Conservation (phyloP, 805 yeast species). For the Wickerhamomyces kurtzmanii region DNA sequence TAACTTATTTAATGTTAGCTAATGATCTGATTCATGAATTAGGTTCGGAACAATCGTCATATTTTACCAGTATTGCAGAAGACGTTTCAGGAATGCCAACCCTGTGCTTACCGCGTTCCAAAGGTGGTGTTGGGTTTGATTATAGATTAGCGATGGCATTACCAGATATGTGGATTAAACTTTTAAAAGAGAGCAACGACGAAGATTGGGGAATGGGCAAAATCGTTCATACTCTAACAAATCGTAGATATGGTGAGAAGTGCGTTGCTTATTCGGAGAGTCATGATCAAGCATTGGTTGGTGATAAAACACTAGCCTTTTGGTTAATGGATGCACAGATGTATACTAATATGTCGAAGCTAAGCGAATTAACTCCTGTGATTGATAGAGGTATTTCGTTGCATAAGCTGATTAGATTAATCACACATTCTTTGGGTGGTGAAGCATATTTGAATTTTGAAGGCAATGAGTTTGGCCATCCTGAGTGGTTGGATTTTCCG, state of each 20-base stretch:
- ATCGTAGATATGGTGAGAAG: slow-evolving; percentile 79
- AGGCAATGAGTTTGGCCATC: slow-evolving; percentile 98
- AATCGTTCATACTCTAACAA: slow-evolving; percentile 74
- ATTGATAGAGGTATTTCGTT: slow-evolving; percentile 85
- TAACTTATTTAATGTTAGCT: slow-evolving; percentile 84
- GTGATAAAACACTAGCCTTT: slow-evolving; percentile 92
- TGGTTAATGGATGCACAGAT: slow-evolving; percentile 98
- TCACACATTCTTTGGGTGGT: slow-evolving; percentile 91
- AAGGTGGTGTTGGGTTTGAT: slow-evolving; percentile 91
- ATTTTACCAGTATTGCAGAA: slow-evolving; percentile 79
- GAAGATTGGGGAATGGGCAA: slow-evolving; percentile 87
- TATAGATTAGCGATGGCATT: slow-evolving; percentile 94
- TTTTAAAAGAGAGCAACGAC: slow-evolving; percentile 73
- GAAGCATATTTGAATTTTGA: slow-evolving; percentile 94
- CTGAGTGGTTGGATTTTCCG: slow-evolving; percentile 98
- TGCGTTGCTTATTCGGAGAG: slow-evolving; percentile 91
- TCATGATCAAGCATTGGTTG: slow-evolving; percentile 96
- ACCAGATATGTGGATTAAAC: slow-evolving; percentile 98
- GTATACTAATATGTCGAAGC: slow-evolving; percentile 89
- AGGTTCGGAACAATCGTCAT: slow-evolving; percentile 29
- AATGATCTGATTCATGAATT: slow-evolving; percentile 60
- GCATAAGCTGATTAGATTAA: slow-evolving; percentile 82
- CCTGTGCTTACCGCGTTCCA: slow-evolving; percentile 58
- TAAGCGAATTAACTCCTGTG: slow-evolving; percentile 64
- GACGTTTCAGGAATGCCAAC: slow-evolving; percentile 98